Evolutionary conservation across 257 asterid genomes (phyloP), one percentile per base, ranked within the genome.

Genomic region (Cordia subcordata): DNA sequence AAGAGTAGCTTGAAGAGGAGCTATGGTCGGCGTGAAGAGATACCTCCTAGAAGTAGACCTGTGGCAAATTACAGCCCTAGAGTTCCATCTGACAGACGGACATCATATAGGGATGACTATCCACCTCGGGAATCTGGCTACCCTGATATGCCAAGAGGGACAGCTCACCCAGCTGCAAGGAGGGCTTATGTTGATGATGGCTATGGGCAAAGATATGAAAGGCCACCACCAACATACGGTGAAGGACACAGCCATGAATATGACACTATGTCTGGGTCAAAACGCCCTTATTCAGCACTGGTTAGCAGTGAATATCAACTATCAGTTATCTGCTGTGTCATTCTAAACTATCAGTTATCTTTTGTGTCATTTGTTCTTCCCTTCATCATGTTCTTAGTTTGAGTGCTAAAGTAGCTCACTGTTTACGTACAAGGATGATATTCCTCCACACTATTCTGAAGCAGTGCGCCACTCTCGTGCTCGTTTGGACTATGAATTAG

Each of bases 381-480:
- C 32, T 22, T 12, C 10, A 10, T 4, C n/a, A 42, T 11, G 47
- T 51, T 18, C 15, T 17, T 8, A 21, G 27, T 16, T 51, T 22
- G 39, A 49, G 54, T 8, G 22, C 54, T 49, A 49, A 49, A 17
- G 0, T 49, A 17, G 12, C 20, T 49, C 10, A 12, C 53, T 69
- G 50, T 47, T 71, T 59, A 11, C 69, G 58, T 40, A 13, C 69
- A 17, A 93, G 97, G 97, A 89, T 55, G 95, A 87, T 47, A 83
- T 69, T 61, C 95, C 97, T 72, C 88, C 90, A 14, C 96, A 93
- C 46, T 93, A 85, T 74, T 22, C 78, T 39, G 99, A 93, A 51
- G 46, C 87, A n/a, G 74, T 70, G 60, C 95, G 97, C 65, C 87
- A 79, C 65, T 81, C 95, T 60, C 96, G 97, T 73, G 82, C 97